Base-by-base conservation (phyloP, 1,139 yeast species). In the Yamadazyma dendronema region DNA sequence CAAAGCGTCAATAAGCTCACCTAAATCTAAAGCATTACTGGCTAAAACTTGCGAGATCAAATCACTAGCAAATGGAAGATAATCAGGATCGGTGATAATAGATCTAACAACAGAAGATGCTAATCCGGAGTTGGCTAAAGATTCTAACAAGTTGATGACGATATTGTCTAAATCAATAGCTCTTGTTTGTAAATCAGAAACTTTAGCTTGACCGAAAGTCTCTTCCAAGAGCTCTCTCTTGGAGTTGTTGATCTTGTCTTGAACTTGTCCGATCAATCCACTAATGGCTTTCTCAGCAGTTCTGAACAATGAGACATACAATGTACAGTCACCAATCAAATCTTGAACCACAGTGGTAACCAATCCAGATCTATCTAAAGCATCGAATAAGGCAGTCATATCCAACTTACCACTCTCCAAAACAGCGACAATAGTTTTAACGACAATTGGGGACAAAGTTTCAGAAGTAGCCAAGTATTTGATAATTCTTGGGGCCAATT, bases 91-190 rank as follows among this genome's bases (percentile, higher is more conserved):
- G 25, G 73, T 67, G 41, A 69, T 55, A 31, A 69, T 59, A 28
- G 72, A 55, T 49, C 59, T 57, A 35, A 70, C 71, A 15, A 70
- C 73, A 26, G 66, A 61, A 31, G 65, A 48, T 13, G 72, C 74
- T 47, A 70, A 66, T 13, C 75, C 75, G 12, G 74, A 68, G 32
- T 56, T 41, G 30, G 59, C 68, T 48, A 69, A 62, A 7, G 73
- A 67, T 48, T 68, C 64, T 49, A 69, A 64, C 39, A 67, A 56
- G 40, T 65, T 66, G 30, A 62, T 61, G 12, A 65, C 61, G 33
- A 67, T 56, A 19, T 52, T 51, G 43, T 63, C 52, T 24, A 55
- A 46, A 39, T 59, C 70, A 30, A 48, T 13, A 15, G 35, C 40
- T 44, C 50, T 46, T 6, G 43, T 41, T 28, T 45, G 44, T 25